These are phyloP conservation scores for Penicillium psychrosexuale DNA, from an alignment of 2,329 filamentous ascomycete genomes.

Conservation along the genomic window DNA sequence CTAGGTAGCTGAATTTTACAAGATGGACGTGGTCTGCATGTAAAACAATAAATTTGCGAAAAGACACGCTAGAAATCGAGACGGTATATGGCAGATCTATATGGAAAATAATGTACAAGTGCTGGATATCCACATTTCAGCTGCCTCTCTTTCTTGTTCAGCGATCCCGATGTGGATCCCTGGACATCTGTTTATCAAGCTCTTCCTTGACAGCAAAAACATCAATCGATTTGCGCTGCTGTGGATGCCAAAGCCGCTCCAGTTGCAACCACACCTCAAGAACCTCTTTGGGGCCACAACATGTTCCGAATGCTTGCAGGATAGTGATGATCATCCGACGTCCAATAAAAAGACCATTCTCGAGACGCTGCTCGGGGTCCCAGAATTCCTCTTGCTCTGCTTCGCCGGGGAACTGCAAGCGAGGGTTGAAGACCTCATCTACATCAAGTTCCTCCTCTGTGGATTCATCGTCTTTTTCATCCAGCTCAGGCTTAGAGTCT, in stretches of 20 bases:
- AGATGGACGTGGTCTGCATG: neutral
- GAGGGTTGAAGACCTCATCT: constrained; percentile 8
- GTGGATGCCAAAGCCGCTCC: constrained; percentile 41
- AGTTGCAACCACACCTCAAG: constrained; percentile 40
- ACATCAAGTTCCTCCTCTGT: constrained; percentile 4
- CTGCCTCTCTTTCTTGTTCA: constrained; percentile 9
- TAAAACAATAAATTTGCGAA: constrained; percentile 1
- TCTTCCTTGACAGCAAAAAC: constrained; percentile 38
- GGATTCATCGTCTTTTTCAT: constrained; percentile 9
- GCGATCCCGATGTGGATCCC: constrained; percentile 6
- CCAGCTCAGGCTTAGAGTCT: neutral
- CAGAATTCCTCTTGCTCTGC: constrained; percentile 3
- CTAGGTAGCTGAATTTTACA: neutral
- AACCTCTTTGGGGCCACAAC: constrained; percentile 36
- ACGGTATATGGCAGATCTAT: constrained; percentile 21
- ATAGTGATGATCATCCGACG: constrained; percentile 40
- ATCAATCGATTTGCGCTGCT: constrained; percentile 36
- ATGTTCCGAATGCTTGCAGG: constrained; percentile 40
- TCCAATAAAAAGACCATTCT: constrained; percentile 43
- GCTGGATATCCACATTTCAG: constrained; percentile 4
- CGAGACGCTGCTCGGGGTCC: constrained; percentile 31
- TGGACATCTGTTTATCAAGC: constrained; percentile 36
- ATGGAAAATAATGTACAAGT: constrained; percentile 30
- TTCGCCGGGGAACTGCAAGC: neutral
- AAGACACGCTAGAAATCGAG: constrained; percentile 16